Evolutionary conservation across 805 yeast genomes (phyloP), one percentile per base, ranked within the genome.

Genomic region (Henningerozyma blattae): DNA sequence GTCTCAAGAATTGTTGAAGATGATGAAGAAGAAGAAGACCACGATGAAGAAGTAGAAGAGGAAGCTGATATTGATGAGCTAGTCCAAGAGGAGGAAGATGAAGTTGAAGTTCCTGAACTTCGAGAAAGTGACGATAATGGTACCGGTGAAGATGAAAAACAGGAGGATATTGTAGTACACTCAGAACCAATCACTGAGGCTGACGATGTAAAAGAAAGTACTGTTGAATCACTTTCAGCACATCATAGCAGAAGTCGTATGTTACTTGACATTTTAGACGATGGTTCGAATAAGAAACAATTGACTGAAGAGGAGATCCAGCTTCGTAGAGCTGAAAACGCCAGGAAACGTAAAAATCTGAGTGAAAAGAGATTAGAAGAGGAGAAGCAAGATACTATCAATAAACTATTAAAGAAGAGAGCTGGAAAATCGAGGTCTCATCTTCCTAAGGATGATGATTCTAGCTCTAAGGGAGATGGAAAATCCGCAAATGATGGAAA

Each of bases 331-430:
- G 83, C 93, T 1, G 98, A 89, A 53, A 77, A 74, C 47, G 89
- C 95, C 0, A 70, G 97, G 47, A 75, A 86, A 55, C 68, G 98
- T 43, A 82, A 81, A 54, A 87, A 89, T 51, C 69, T 85, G 47
- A 76, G 78, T 44, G 86, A 78, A 47, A 78, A 79, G 59, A 75
- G 79, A 42, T 60, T 84, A 27, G 96, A 87, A 50, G 95, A 84
- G 54, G 97, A 91, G 56, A 91, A 91, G 53, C 72, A 77, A 50
- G 96, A 89, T 43, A 87, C 96, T 0, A 67, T 89, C 43, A 89
- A 89, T 54, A 84, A 83, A 54, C 62, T 89, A 42, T 64, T 89
- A 42, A 78, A 83, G 57, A 75, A 87, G 55, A 69, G 95, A 42
- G 95, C 95, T 1, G 75, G 73, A 31, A 80, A 80, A 51, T 71